A percentile compares a stretch with the other conserved stretches of the same genome.
Conservation (phyloP, 768 basidiomycete genomes). For the Leccinum boreale region DNA sequence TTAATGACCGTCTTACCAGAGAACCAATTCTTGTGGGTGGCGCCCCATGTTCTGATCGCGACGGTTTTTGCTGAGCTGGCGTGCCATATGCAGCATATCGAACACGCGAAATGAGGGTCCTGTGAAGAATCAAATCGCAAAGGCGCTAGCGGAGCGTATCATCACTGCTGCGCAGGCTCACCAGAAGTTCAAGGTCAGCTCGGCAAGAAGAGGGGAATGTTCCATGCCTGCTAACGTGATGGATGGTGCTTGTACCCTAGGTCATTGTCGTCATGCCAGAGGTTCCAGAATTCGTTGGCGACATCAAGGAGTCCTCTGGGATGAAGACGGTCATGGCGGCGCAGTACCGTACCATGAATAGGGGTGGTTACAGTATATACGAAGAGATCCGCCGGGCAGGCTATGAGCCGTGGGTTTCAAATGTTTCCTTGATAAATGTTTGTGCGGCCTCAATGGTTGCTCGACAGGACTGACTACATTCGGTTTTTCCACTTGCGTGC, state of each 20-base stretch:
- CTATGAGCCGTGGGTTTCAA: constrained; percentile 63
- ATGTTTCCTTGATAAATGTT: background rate
- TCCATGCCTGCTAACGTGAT: background rate
- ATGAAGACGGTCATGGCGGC: constrained; percentile 86
- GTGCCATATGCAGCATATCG: constrained; percentile 58
- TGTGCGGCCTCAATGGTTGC: background rate
- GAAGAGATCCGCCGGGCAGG: constrained; percentile 76
- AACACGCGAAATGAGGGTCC: constrained; percentile 58
- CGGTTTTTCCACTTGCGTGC: constrained; percentile 89
- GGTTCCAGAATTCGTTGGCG: constrained; percentile 86
- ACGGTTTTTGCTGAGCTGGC: constrained; percentile 3
- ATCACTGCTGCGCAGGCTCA: constrained; percentile 70
- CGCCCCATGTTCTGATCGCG: background rate
- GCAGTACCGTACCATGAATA: constrained; percentile 85
- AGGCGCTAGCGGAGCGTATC: constrained; percentile 81
- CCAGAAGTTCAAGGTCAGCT: constrained; percentile 69
- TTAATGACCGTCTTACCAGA: constrained; percentile 33
- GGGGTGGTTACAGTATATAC: constrained; percentile 84
- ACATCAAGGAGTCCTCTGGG: constrained; percentile 62
- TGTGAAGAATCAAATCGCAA: constrained; percentile 81
- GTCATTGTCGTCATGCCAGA: constrained; percentile 88
- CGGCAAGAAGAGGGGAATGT: background rate
- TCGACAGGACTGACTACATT: constrained; percentile 71
- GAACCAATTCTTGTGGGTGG: constrained; percentile 84
- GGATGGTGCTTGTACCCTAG: constrained; percentile 33